Base-by-base conservation (phyloP, 2,329 filamentous ascomycete species). In the Xylariaceae sp. region DNA sequence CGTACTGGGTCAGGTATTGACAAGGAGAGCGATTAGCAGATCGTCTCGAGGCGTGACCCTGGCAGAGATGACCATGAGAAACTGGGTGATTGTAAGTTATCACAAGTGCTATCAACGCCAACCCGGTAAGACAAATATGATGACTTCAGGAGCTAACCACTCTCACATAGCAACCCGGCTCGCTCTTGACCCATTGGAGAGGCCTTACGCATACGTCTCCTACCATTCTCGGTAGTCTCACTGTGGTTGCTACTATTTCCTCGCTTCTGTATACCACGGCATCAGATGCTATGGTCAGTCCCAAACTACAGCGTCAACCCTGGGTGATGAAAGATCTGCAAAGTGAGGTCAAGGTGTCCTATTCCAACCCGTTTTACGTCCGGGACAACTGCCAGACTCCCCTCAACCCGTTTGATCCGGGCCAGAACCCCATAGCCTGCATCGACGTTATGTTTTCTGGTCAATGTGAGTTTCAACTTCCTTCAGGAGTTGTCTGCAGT, bases 201-300 rank as follows among this genome's bases (percentile, higher is more conserved):
- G 82, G 82, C 3, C 75, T 92, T 1, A 80, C 81, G 4, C 86
- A 88, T 60, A 86, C 87, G 0, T 86, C 79, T 0, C 64, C 82
- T 1, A 88, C 86, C 0, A 65, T 89, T 0, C 74, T 92, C 1
- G 90, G 89, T 0, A 69, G 80, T 1, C 68, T 91, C 2, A 83
- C 87, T 0, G 71, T 93, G 11, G 74, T 83, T 1, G 86, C 87
- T 1, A 85, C 88, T 0, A 61, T 91, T 1, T 77, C 85, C 1
- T 83, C 86, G 0, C 85, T 88, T 67, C 79, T 93, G 4, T 94
- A 92, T 69, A 90, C 88, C 0, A 88, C 88, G 1, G 89, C 89
- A 0, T 88, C 88, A 0, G 87, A 90, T 63, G 86, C 88, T 7
- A 76, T 93, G 68, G 88, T 93, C 0, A 81, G 88, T 2, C 90